Percentiles rank a stretch among this genome's conserved stretches.
Evolutionary conservation across 148 eudicot species (phyloP).

Genomic region (Linanthus parryae): DNA sequence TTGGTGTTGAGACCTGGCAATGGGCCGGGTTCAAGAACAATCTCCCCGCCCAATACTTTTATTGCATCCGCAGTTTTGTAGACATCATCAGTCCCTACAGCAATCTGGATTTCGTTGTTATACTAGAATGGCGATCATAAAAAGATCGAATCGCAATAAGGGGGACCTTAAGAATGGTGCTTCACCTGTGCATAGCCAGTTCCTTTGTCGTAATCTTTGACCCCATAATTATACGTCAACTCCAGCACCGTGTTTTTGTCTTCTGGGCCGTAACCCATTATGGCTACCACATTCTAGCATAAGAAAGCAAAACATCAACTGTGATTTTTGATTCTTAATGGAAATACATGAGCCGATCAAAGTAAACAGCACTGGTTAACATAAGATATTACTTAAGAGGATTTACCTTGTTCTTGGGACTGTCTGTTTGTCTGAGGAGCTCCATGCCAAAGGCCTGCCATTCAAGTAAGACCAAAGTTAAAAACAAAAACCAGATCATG

Average conservation of each 20-base stretch:
- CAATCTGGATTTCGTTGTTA: slow-evolving; percentile 41
- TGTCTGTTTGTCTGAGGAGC: slow-evolving; percentile 58
- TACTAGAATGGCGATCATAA: background rate
- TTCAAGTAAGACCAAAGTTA: slow-evolving; percentile 9
- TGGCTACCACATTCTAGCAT: slow-evolving; percentile 74
- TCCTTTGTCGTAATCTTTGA: slow-evolving; percentile 83
- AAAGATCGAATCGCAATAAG: background rate
- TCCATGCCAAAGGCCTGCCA: slow-evolving; percentile 81
- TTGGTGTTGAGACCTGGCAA: slow-evolving; percentile 74
- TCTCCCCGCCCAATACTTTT: slow-evolving; percentile 51
- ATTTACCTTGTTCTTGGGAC: slow-evolving; percentile 63
- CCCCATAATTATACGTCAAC: slow-evolving; percentile 86
- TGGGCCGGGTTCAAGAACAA: slow-evolving; percentile 69
- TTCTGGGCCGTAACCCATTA: slow-evolving; percentile 95
- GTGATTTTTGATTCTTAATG: background rate
- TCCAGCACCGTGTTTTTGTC: slow-evolving; percentile 75
- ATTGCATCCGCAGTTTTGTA: slow-evolving; percentile 71
- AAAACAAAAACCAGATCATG: slow-evolving; percentile 9
- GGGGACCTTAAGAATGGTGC: background rate
- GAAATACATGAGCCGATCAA: background rate
- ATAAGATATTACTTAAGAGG: too few relatives aligned
- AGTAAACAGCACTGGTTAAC: background rate
- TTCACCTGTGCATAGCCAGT: slow-evolving; percentile 86
- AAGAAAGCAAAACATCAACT: slow-evolving; percentile 7
- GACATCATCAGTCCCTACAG: slow-evolving; percentile 75